Evolutionary conservation across 331 rosid species (phyloP).

Genomic region (Malus hybrid): DNA sequence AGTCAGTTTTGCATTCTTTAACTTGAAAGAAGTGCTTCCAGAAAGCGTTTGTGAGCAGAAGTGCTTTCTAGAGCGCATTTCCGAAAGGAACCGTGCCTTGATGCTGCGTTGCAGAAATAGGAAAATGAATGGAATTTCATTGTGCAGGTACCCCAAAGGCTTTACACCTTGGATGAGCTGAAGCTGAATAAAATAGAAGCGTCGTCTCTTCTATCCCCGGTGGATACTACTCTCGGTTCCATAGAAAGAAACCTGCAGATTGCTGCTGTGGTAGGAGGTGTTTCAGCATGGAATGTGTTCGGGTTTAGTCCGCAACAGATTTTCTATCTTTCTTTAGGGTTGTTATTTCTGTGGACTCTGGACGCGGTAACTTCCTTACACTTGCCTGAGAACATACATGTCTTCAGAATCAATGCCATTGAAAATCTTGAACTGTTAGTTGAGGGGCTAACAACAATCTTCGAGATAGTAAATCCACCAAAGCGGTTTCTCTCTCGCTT

Average conservation of each 20-base stretch:
- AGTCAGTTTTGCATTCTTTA: background rate
- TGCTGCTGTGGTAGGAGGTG: slow-evolving; percentile 51
- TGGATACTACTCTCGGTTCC: slow-evolving; percentile 79
- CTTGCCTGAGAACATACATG: background rate
- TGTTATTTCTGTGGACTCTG: slow-evolving; percentile 70
- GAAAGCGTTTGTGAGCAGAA: too few relatives aligned
- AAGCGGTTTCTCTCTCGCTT: too few relatives aligned
- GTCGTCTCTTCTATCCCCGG: slow-evolving; percentile 68
- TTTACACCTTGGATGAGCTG: slow-evolving; percentile 86
- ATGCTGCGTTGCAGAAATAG: too few relatives aligned
- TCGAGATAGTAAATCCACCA: too few relatives aligned
- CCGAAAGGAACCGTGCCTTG: too few relatives aligned
- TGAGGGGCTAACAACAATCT: too few relatives aligned
- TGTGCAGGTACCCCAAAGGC: slow-evolving; percentile 84
- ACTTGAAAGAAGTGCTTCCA: too few relatives aligned
- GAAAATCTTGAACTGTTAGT: too few relatives aligned
- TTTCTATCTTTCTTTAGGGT: slow-evolving; percentile 49
- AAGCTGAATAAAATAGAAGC: slow-evolving; percentile 91
- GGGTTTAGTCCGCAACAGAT: slow-evolving; percentile 47
- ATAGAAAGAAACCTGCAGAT: slow-evolving; percentile 71
- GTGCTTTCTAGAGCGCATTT: too few relatives aligned
- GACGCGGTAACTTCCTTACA: slow-evolving; percentile 42
- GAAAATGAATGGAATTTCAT: background rate
- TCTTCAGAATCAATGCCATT: too few relatives aligned
- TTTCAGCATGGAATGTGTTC: slow-evolving; percentile 59